Percentiles rank a stretch among this genome's conserved stretches.
Evolutionary conservation across 169 alveolate species (phyloP).

Genomic region (Plasmodium knowlesi): DNA sequence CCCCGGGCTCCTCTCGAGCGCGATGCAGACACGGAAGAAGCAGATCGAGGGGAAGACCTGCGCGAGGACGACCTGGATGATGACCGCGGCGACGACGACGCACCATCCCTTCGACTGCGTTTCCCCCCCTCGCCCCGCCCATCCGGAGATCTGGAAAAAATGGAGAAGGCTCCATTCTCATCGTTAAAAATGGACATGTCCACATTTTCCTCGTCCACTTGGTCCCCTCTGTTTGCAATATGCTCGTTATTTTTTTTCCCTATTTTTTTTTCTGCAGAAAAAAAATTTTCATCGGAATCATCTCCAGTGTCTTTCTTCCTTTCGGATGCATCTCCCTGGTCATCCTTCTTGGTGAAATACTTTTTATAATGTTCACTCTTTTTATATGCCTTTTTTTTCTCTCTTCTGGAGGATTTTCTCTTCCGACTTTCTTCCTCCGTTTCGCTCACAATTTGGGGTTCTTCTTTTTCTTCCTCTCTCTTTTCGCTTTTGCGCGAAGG

Average conservation of each 20-base stretch:
- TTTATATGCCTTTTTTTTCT: slow-evolving; percentile 5
- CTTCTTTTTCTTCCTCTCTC: neutral
- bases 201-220: neutral
- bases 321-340: neutral
- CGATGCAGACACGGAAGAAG: neutral
- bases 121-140: neutral
- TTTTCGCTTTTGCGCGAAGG: neutral
- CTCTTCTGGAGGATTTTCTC: neutral
- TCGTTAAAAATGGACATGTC: slow-evolving; percentile 17
- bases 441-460: neutral
- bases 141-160: neutral
- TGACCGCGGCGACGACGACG: neutral
- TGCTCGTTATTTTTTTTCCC: slow-evolving; percentile 15
- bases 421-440: neutral
- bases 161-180: neutral
- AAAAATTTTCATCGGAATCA: slow-evolving; percentile 29
- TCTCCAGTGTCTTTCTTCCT: neutral
- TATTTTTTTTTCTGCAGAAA: slow-evolving; percentile 29
- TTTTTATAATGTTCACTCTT: neutral
- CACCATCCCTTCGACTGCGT: neutral
- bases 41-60: neutral
- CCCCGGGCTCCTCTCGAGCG: neutral
- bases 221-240: neutral
- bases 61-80: neutral
- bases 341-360: neutral